phyloP scores from a whole-genome alignment of 2,329 filamentous ascomycete genomes.

The Fusarium nelsonii region DNA sequence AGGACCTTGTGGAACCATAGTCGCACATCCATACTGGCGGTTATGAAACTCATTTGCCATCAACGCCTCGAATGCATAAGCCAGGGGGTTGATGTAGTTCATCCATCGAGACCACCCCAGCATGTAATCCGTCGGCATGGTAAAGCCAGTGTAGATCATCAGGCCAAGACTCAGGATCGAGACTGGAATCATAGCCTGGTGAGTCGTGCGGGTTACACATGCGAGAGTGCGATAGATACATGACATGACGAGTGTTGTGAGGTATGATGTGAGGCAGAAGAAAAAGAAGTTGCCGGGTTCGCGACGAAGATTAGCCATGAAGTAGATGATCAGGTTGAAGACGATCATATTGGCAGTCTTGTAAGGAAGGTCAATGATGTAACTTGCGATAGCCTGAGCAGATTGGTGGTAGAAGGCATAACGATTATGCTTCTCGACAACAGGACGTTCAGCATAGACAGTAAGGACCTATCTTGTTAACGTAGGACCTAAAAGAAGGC shows the following conservation, averaged over 20 bases:
- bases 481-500: fast-evolving
- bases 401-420: conserved; percentile 55
- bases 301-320: conserved; percentile 72
- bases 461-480: conserved; percentile 38
- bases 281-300: conserved; percentile 72
- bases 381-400: conserved; percentile 47
- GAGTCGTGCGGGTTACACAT: conserved; percentile 46
- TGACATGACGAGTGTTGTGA: conserved; percentile 49
- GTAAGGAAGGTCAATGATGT: conserved; percentile 45
- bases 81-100: conserved; percentile 72
- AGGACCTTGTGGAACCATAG: conserved; percentile 57
- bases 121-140: conserved; percentile 46
- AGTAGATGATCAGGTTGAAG: conserved; percentile 65
- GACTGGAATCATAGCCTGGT: conserved; percentile 62
- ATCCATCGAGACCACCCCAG: conserved; percentile 66
- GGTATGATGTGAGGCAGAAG: conserved; percentile 60
- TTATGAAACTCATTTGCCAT: conserved; percentile 57
- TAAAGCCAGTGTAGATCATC: conserved; percentile 61
- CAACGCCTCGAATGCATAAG: conserved; percentile 59
- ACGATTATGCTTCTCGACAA: conserved; percentile 54
- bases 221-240: conserved; percentile 49
- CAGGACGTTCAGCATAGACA: conserved; percentile 50
- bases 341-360: conserved; percentile 47
- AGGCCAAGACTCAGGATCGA: conserved; percentile 64
- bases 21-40: conserved; percentile 67